Percentiles rank a stretch among this genome's conserved stretches.
Evolutionary conservation across 345 rosid species (phyloP).

Genomic region (Euphorbia peplus): DNA sequence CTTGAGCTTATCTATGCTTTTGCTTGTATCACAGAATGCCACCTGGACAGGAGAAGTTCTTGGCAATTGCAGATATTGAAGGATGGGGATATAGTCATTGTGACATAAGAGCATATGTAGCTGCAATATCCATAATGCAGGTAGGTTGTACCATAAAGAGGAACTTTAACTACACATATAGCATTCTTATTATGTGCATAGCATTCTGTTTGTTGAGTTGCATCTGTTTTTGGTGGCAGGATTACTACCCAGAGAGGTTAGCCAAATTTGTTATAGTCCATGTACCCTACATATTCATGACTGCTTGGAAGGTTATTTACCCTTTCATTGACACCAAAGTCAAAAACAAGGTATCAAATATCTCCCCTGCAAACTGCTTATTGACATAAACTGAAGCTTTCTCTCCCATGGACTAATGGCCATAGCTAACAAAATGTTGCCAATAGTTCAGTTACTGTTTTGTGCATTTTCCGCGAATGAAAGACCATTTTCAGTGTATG

Average conservation of each 20-base stretch:
- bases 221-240: constrained; percentile 40
- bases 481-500: no score
- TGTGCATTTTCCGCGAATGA: no score
- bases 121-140: constrained; percentile 73
- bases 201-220: no score
- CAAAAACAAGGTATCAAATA: constrained; percentile 62
- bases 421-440: no score
- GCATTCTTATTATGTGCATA: no score
- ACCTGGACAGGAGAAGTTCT: constrained; percentile 68
- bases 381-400: no score
- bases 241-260: constrained; percentile 83
- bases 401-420: no score
- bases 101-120: constrained; percentile 73
- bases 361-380: constrained; percentile 3
- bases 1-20: constrained; percentile 9
- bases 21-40: constrained; percentile 53
- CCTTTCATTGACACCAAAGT: constrained; percentile 81
- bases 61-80: constrained; percentile 63
- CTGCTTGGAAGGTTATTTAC: constrained; percentile 80
- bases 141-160: constrained; percentile 49
- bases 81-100: constrained; percentile 87
- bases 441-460: no score
- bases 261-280: constrained; percentile 67
- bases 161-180: neutral
- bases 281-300: constrained; percentile 76